phyloP scores from a whole-genome alignment of 106 monocot species.

The Alisma plantagoaquatica region DNA sequence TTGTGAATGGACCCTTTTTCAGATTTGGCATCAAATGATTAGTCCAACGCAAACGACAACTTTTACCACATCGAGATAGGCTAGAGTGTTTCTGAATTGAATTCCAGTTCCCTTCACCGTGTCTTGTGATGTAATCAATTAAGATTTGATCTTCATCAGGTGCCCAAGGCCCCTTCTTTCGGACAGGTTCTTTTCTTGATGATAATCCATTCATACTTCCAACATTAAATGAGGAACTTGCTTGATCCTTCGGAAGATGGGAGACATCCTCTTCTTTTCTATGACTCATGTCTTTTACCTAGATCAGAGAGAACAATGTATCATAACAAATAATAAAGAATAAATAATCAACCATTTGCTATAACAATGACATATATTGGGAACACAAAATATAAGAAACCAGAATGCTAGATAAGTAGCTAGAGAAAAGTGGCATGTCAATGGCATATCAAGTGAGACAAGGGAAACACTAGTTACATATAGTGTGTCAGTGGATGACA shows the following conservation, averaged over 20 bases:
- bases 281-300: constrained; percentile 10
- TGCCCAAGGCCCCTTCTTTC: constrained; percentile 11
- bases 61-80: constrained; percentile 5
- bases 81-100: constrained; percentile 2
- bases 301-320: no score
- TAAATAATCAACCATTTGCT: no score
- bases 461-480: no score
- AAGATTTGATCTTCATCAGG: constrained; percentile 6
- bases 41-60: constrained; percentile 9
- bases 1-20: constrained; percentile 6
- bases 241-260: background rate
- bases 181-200: background rate
- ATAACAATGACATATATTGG: no score
- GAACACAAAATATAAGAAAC: no score
- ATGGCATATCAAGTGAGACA: no score
- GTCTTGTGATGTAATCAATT: background rate
- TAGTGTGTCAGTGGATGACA: no score
- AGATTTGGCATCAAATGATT: constrained; percentile 10
- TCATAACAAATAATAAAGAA: no score
- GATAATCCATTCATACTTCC: background rate
- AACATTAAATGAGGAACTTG: background rate
- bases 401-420: no score
- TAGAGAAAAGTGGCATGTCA: no score
- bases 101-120: constrained; percentile 16
- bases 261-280: background rate